These are phyloP conservation scores for Aspergillus felis DNA, from an alignment of 2,329 filamentous ascomycete species.

Conservation along the genomic window DNA sequence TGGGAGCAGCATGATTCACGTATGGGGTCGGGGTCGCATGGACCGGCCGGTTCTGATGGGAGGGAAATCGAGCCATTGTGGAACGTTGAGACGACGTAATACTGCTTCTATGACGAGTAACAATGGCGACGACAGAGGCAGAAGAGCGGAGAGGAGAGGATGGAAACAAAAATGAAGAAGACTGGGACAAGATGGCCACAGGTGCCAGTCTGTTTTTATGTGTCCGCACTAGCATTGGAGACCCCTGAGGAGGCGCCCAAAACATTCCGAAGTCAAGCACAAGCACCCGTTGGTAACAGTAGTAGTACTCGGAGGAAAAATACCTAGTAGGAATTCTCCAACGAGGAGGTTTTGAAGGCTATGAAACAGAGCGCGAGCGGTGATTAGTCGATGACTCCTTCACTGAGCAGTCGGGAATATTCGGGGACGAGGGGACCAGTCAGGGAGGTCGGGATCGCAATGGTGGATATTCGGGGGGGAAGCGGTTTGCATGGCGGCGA, in stretches of 20 bases:
- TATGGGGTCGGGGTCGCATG: conserved; percentile 33
- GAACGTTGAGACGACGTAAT: conserved; percentile 22
- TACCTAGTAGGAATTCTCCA: conserved; percentile 11
- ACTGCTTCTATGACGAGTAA: conserved; percentile 14
- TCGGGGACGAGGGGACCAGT: conserved; percentile 20
- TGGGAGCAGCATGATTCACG: conserved; percentile 28
- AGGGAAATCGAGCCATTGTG: conserved; percentile 35
- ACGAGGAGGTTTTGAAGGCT: conserved; percentile 16
- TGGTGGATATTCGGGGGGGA: conserved; percentile 19
- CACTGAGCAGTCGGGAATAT: conserved; percentile 21
- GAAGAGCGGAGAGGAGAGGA: conserved; percentile 6
- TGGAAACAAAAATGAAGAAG: conserved; percentile 6
- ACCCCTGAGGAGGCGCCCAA: conserved; percentile 31
- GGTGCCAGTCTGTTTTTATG: conserved; percentile 30
- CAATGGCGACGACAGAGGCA: conserved; percentile 13
- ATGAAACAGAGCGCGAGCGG: conserved; percentile 15
- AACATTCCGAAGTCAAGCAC: conserved; percentile 53
- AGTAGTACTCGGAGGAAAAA: not conserved
- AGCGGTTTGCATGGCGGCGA: conserved; percentile 18
- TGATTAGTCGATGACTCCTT: conserved; percentile 11
- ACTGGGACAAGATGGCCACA: conserved; percentile 10
- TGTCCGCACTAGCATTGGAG: conserved; percentile 28
- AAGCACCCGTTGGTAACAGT: not conserved
- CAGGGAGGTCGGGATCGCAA: conserved; percentile 15
- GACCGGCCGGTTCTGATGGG: conserved; percentile 34